phyloP scores from a whole-genome alignment of 2,329 filamentous ascomycete species.

The Colletotrichum destructivum region DNA sequence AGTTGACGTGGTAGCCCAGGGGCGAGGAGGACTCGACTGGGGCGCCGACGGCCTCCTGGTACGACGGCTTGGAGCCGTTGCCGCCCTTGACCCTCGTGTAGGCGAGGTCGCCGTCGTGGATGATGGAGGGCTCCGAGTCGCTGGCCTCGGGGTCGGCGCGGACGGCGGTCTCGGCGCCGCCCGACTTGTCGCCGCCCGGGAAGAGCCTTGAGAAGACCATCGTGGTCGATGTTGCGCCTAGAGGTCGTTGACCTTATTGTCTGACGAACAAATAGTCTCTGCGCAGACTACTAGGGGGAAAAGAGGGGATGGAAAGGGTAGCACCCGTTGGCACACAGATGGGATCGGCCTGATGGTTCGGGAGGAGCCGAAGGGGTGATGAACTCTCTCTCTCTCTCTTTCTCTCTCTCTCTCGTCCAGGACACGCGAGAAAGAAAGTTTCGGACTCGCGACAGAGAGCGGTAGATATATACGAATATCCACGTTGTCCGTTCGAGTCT shows the following conservation, averaged over 20 bases:
- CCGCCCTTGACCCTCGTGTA: constrained; percentile 60
- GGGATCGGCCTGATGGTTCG: background rate
- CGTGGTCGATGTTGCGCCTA: background rate
- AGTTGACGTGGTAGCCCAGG: constrained; percentile 71
- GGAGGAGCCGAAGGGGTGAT: background rate
- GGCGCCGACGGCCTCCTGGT: constrained; percentile 74
- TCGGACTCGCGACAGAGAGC: background rate
- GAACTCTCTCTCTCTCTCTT: too few relatives aligned
- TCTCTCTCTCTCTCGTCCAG: too few relatives aligned
- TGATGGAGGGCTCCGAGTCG: constrained; percentile 48
- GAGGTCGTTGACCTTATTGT: background rate
- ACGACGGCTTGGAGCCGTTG: constrained; percentile 66
- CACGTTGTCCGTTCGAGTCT: background rate
- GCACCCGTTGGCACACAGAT: background rate
- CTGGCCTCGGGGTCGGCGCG: constrained; percentile 39
- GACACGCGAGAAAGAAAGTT: too few relatives aligned
- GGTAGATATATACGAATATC: background rate
- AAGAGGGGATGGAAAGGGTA: too few relatives aligned
- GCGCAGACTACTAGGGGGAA: background rate
- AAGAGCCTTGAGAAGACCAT: constrained; percentile 38
- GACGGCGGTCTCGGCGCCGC: constrained; percentile 7
- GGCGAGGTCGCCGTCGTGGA: constrained; percentile 58
- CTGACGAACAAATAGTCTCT: background rate
- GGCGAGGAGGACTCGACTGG: constrained; percentile 73
- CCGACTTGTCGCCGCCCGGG: constrained; percentile 32